Evolutionary conservation across 495 filamentous ascomycete species (phyloP).

Genomic region (Lichina pygmaea): DNA sequence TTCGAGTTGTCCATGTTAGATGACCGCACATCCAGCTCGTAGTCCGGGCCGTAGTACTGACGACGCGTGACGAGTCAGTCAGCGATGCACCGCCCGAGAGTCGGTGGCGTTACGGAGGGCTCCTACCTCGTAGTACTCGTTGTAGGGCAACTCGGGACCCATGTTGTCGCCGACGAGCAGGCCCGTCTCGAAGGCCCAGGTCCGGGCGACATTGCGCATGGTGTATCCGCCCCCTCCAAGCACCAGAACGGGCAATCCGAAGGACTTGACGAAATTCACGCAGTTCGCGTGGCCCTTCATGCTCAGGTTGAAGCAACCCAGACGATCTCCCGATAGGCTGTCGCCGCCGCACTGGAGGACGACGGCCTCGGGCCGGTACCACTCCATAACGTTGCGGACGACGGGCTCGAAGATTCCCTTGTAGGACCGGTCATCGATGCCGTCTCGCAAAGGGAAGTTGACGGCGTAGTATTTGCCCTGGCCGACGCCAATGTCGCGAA

Average conservation of each 20-base stretch:
- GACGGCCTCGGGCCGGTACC: slow-evolving; percentile 78
- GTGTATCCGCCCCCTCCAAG: slow-evolving; percentile 94
- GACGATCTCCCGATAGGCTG: slow-evolving; percentile 73
- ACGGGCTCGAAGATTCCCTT: slow-evolving; percentile 89
- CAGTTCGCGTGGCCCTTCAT: slow-evolving; percentile 97
- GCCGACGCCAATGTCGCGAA: slow-evolving; percentile 85
- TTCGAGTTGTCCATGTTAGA: slow-evolving; percentile 99
- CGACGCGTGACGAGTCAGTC: background rate
- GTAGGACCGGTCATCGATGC: slow-evolving; percentile 80
- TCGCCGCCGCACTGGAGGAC: slow-evolving; percentile 95
- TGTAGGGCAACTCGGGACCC: slow-evolving; percentile 64
- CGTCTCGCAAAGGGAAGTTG: slow-evolving; percentile 90
- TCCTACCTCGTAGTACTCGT: slow-evolving; percentile 90
- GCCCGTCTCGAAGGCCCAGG: slow-evolving; percentile 94
- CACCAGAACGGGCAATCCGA: slow-evolving; percentile 71
- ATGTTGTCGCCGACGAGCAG: slow-evolving; percentile 62
- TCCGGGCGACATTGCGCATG: slow-evolving; percentile 93
- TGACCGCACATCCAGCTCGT: slow-evolving; percentile 75
- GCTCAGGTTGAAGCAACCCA: slow-evolving; percentile 95
- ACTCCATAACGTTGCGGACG: slow-evolving; percentile 84
- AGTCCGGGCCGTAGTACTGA: slow-evolving; percentile 91
- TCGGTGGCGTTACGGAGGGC: background rate
- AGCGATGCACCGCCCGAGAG: background rate
- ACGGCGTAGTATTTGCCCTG: slow-evolving; percentile 81
- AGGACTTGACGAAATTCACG: slow-evolving; percentile 82